phyloP scores from a whole-genome alignment of 176 grass and related monocot species.

The Pontederia crassipes region DNA sequence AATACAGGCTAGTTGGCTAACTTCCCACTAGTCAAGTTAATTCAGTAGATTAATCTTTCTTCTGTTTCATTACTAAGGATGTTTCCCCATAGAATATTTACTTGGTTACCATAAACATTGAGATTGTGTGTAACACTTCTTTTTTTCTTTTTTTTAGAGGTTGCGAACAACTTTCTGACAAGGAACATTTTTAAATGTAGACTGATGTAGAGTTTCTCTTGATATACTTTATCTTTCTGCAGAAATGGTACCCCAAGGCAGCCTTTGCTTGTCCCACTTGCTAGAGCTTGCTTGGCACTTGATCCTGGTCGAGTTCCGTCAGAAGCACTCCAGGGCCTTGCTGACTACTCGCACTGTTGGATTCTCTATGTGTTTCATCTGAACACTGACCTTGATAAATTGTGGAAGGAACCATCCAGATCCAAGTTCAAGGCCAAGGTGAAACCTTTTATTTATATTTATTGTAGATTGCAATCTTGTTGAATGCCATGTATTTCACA shows the following conservation, averaged over 20 bases:
- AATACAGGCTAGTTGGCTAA: no score
- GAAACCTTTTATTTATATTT: constrained; percentile 5
- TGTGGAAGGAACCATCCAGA: constrained; percentile 78
- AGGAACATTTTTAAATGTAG: neutral
- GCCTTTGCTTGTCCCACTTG: constrained; percentile 72
- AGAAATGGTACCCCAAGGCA: constrained; percentile 94
- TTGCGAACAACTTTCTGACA: neutral
- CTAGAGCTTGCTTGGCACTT: constrained; percentile 57
- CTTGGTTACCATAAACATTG: no score
- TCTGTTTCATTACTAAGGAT: no score
- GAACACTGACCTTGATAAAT: constrained; percentile 84
- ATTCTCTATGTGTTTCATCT: constrained; percentile 91
- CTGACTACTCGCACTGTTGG: constrained; percentile 85
- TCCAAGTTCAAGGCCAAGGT: constrained; percentile 96
- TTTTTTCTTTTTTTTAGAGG: no score
- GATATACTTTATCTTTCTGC: neutral
- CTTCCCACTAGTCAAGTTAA: no score
- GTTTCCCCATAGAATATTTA: no score
- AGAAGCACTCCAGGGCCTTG: constrained; percentile 68
- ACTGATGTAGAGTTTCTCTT: neutral
- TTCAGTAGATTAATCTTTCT: no score
- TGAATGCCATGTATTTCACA: constrained; percentile 3
- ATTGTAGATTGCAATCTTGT: neutral
- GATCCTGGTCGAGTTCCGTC: constrained; percentile 42
- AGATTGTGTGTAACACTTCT: neutral